Evolutionary conservation across 495 filamentous ascomycete genomes (phyloP).

Genomic region (Podospora sp.): DNA sequence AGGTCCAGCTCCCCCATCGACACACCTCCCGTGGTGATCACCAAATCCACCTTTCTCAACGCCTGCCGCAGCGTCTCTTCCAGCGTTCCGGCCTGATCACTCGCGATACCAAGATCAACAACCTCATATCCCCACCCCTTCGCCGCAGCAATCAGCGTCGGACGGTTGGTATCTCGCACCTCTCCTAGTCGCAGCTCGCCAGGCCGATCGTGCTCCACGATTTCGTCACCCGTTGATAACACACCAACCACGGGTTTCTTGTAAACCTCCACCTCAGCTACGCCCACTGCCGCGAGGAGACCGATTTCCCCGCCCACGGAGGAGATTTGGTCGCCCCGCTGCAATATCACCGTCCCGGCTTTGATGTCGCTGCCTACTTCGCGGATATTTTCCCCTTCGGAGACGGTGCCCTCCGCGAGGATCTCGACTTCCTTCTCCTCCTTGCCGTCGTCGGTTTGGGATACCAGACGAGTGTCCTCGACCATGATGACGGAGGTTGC

Average conservation of each 20-base stretch:
- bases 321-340: constrained; percentile 75
- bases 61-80: constrained; percentile 75
- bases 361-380: constrained; percentile 89
- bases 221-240: constrained; percentile 92
- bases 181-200: constrained; percentile 71
- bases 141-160: constrained; percentile 77
- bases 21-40: constrained; percentile 92
- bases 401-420: constrained; percentile 66
- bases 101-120: constrained; percentile 84
- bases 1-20: constrained; percentile 99
- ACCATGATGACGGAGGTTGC: constrained; percentile 97
- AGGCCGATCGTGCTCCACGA: constrained; percentile 73
- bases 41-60: constrained; percentile 72
- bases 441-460: constrained; percentile 74
- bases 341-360: constrained; percentile 67
- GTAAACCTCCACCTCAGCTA: constrained; percentile 71
- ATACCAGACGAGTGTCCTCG: constrained; percentile 80
- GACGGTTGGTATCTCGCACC: constrained; percentile 91
- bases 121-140: constrained; percentile 75
- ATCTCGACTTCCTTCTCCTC: constrained; percentile 91
- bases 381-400: constrained; percentile 81
- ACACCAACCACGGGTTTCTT: constrained; percentile 79
- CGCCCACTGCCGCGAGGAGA: constrained; percentile 82
- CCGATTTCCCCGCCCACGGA: constrained; percentile 89
- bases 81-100: constrained; percentile 75